Evolutionary conservation across 306 rosid genomes (phyloP), one percentile per base, ranked within the genome.

Genomic region (Oxytropis ochrocephala): DNA sequence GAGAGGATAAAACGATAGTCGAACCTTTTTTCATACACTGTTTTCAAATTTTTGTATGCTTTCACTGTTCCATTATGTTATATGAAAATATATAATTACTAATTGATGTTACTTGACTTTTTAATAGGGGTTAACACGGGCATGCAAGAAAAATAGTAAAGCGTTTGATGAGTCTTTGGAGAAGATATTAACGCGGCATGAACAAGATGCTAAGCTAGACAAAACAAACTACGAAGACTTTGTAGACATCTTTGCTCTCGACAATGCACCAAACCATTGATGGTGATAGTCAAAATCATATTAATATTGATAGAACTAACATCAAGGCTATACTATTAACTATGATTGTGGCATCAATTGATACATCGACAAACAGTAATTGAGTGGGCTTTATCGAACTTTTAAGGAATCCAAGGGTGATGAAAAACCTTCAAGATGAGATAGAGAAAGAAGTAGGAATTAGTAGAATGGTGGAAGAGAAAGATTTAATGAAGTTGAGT

Each of bases 181-280:
- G 11, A 41, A 55, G 46, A 43, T 67, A 18, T 35, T 67, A 5
- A 5, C 53, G 1, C 75, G 74, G 1, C 83, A 75, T 12, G 59
- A 69, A 48, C 36, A 64, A 58, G n/a, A n/a, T n/a, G n/a, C n/a
- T n/a, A n/a, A n/a, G n/a, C 69, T 3, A 4, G 21, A 50, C 14
- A 48, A 38, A 35, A 36, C 8, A 2, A 30, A 2, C 2, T 51
- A 8, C 2, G 41, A 33, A 33, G 75, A 72, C 27, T 48, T 78
- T 1, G 51, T 75, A 6, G 79, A 67, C 57, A 30, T 60, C n/a
- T 4, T 8, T 78, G 8, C 70, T 82, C n/a, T 79, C 79, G 6
- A n/a, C 41, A 32, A 44, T 64, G 33, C 35, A 70, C 27, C 65
- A 70, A 39, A 9, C 52, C 0, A 12, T 78, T 33, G 38, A 33